These are phyloP conservation scores for Leccinum obscurum DNA, from an alignment of 768 basidiomycete species.

Conservation along the genomic window DNA sequence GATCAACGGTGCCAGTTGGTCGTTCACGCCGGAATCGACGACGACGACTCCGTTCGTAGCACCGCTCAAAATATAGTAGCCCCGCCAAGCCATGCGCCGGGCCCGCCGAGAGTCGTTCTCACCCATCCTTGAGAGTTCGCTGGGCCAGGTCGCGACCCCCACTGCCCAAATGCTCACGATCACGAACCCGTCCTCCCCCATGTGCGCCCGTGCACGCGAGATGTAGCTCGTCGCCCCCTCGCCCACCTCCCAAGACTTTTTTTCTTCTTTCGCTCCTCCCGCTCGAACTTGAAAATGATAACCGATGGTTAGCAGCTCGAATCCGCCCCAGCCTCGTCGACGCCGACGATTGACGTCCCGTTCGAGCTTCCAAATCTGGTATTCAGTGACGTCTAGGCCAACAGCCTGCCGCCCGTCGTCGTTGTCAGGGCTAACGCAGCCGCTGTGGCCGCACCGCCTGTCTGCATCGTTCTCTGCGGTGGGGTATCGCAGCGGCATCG, in stretches of 20 bases:
- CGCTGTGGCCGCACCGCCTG: slow-evolving; percentile 35
- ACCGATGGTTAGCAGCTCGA: not conserved
- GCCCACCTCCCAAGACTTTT: not conserved
- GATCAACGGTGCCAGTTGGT: not conserved
- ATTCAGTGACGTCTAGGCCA: not conserved
- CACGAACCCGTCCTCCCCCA: not conserved
- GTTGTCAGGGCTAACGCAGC: not conserved
- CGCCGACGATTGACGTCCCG: slow-evolving; percentile 21
- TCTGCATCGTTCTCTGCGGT: slow-evolving; percentile 41
- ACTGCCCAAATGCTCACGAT: slow-evolving; percentile 1
- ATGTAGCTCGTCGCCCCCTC: not conserved
- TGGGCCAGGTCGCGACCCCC: not conserved
- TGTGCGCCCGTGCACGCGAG: not conserved
- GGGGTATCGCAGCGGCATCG: slow-evolving; percentile 40
- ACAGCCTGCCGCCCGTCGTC: too few relatives aligned
- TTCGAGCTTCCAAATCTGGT: slow-evolving; percentile 7
- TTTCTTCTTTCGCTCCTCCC: too few relatives aligned
- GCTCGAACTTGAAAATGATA: not conserved
- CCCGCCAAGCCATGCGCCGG: not conserved
- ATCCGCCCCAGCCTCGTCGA: slow-evolving; percentile 13
- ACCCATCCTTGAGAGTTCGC: not conserved
- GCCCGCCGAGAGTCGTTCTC: not conserved
- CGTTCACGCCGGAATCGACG: not conserved
- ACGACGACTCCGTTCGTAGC: not conserved
- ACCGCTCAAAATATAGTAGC: slow-evolving; percentile 1